These are phyloP conservation scores for Lachnellula occidentalis DNA, from an alignment of 2,329 filamentous ascomycete genomes.

Conservation along the genomic window DNA sequence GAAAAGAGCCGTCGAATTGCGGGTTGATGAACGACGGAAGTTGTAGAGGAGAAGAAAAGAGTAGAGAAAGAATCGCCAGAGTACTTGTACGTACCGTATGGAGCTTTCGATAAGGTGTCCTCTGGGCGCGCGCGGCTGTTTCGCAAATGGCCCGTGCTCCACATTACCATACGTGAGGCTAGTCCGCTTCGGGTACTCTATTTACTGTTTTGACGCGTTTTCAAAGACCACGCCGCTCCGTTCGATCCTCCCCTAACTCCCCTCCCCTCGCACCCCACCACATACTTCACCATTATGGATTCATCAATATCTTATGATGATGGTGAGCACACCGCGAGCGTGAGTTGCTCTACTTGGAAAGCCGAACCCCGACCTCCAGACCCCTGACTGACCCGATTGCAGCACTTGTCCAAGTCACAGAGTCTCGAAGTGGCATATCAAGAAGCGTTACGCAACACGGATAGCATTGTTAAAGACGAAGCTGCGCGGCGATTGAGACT, in stretches of 20 bases:
- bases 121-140: not conserved
- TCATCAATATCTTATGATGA: constrained; percentile 25
- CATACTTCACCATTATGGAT: constrained; percentile 21
- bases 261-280: not conserved
- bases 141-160: not conserved
- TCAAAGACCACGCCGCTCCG: not conserved
- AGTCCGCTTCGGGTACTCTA: constrained; percentile 1
- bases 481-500: constrained; percentile 64
- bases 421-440: constrained; percentile 66
- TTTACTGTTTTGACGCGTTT: not conserved
- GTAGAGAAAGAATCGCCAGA: not conserved
- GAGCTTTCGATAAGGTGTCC: not conserved
- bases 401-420: constrained; percentile 30
- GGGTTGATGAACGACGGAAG: not conserved
- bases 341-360: constrained; percentile 8
- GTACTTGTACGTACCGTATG: not conserved
- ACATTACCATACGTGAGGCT: not conserved
- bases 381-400: constrained; percentile 11
- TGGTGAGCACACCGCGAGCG: constrained; percentile 24
- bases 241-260: not conserved
- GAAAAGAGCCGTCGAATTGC: constrained; percentile 16
- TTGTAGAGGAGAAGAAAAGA: constrained; percentile 1
- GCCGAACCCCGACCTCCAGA: constrained; percentile 6
- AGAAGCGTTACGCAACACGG: constrained; percentile 56
- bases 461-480: constrained; percentile 69